Evolutionary conservation across 495 filamentous ascomycete genomes (phyloP).

Genomic region (Penicillium crystallinum): DNA sequence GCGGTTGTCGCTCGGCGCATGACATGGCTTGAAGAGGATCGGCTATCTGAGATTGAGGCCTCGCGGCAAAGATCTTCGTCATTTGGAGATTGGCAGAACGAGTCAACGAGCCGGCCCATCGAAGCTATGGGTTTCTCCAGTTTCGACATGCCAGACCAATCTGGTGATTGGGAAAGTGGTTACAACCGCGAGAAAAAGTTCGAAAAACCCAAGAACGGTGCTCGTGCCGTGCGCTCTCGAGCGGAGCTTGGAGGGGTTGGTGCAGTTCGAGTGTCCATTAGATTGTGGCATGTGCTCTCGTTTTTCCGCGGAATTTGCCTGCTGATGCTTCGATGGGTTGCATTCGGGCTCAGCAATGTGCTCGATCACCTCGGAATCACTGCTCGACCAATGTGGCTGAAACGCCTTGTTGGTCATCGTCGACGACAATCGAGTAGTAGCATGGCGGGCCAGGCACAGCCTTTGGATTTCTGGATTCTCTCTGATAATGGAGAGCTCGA

Average conservation of each 20-base stretch:
- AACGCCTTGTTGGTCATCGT: conserved; percentile 26
- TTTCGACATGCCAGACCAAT: conserved; percentile 32
- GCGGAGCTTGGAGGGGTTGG: conserved; percentile 63
- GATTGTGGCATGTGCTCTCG: conserved; percentile 67
- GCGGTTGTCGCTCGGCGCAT: conserved; percentile 66
- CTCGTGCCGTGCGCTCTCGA: conserved; percentile 34
- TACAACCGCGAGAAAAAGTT: conserved; percentile 63
- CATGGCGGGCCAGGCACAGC: conserved; percentile 18
- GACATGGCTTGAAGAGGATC: conserved; percentile 91
- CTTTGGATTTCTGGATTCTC: conserved; percentile 57
- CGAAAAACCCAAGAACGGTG: conserved; percentile 44
- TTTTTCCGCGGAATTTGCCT: conserved; percentile 69
- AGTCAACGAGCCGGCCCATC: conserved; percentile 27
- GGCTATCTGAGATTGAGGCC: conserved; percentile 56
- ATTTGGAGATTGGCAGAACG: conserved; percentile 21
- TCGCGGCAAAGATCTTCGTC: conserved; percentile 26
- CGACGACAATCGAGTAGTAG: conserved; percentile 12
- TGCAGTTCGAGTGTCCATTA: conserved; percentile 62
- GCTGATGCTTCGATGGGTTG: conserved; percentile 57
- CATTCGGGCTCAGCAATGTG: conserved; percentile 47
- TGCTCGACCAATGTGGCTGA: conserved; percentile 58
- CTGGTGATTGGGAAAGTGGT: conserved; percentile 49
- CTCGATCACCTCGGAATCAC: conserved; percentile 58
- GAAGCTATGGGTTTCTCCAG: conserved; percentile 26
- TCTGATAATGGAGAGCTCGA: conserved; percentile 51